Evolutionary conservation across 306 rosid species (phyloP).

Genomic region (Calophaca sinica): DNA sequence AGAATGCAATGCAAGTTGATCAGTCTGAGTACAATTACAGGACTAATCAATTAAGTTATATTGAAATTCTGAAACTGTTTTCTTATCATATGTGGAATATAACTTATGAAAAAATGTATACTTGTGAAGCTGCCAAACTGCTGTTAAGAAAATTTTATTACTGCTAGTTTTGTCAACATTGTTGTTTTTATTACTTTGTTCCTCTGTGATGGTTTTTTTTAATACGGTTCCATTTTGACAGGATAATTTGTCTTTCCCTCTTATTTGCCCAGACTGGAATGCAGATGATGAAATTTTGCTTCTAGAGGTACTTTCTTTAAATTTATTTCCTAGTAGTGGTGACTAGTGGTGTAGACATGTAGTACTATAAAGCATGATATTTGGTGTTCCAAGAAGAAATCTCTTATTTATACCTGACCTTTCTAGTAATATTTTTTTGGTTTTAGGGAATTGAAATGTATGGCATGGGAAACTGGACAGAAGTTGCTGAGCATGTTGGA

Average conservation of each 20-base stretch:
- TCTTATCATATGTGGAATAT: slow-evolving; percentile 9
- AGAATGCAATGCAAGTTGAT: slow-evolving; percentile 4
- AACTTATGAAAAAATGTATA: slow-evolving; percentile 31
- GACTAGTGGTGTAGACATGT: slow-evolving; percentile 13
- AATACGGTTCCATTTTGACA: slow-evolving; percentile 55
- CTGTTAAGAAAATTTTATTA: slow-evolving; percentile 17
- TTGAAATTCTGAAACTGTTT: slow-evolving; percentile 4
- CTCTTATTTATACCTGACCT: slow-evolving; percentile 17
- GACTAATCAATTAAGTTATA: slow-evolving; percentile 24
- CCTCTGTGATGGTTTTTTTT: slow-evolving; percentile 27
- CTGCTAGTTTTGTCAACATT: slow-evolving; percentile 13
- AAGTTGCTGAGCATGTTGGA: slow-evolving; percentile 99
- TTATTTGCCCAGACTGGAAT: slow-evolving; percentile 96
- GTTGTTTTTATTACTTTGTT: slow-evolving; percentile 27
- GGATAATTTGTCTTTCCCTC: slow-evolving; percentile 95
- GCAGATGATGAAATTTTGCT: slow-evolving; percentile 98
- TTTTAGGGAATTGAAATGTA: slow-evolving; percentile 95
- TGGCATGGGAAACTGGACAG: slow-evolving; percentile 97
- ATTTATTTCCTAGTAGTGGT: slow-evolving; percentile 35
- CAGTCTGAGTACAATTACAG: background rate
- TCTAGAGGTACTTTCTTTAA: slow-evolving; percentile 72
- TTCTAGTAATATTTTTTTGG: slow-evolving; percentile 34
- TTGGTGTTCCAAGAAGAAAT: slow-evolving; percentile 26
- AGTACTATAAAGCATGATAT: slow-evolving; percentile 15
- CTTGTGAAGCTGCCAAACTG: slow-evolving; percentile 32